Evolutionary conservation across 768 basidiomycete genomes (phyloP), one percentile per base, ranked within the genome.

Genomic region (Amanita thiersii): DNA sequence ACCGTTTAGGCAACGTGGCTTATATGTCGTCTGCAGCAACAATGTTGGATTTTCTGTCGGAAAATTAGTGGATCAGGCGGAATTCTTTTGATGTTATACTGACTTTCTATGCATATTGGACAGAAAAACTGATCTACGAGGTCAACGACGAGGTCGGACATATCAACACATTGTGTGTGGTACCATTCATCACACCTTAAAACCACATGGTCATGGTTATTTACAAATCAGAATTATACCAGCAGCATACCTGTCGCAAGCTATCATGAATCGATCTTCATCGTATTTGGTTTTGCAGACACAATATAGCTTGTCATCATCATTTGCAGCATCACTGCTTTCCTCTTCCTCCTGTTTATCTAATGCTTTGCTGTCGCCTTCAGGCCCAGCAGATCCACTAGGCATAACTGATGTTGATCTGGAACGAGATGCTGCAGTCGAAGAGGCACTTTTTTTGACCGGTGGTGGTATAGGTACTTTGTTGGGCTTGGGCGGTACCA

Each of bases 111-210:
- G 56, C 91, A 94, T 3, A 69, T 65, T 1, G 90, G 89, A 59
- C 91, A 96, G 39, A 90, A 78, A 60, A 94, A 94, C 57, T 86
- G 84, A 64, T 94, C 92, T 24, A 96, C 85, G 11, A 96, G 76
- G 50, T 92, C 87, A 25, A 90, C 76, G 50, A 83, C 79, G 5
- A 78, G 65, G 46, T 93, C 89, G 18, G 78, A 75, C 72, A 93
- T 84, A 30, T 75, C 65, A 19, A 93, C 80, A 51, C 91, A 96
- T 36, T 77, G 71, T 0, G 86, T 84, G 56, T 96, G 91, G 57
- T 89, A 94, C 91, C 91, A 96, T 47, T 92, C 86, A 53, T 93
- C 91, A 59, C 91, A 94, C 20, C 90, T 91, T 43, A 12, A 45
- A 15, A 21, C 15, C 14, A 39, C 26, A 39, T 18, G 19, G 30